A percentile compares a stretch with the other conserved stretches of the same genome.
These are phyloP conservation scores for Micractinium sp. DNA, from an alignment of 139 green algal species.

Conservation along the genomic window DNA sequence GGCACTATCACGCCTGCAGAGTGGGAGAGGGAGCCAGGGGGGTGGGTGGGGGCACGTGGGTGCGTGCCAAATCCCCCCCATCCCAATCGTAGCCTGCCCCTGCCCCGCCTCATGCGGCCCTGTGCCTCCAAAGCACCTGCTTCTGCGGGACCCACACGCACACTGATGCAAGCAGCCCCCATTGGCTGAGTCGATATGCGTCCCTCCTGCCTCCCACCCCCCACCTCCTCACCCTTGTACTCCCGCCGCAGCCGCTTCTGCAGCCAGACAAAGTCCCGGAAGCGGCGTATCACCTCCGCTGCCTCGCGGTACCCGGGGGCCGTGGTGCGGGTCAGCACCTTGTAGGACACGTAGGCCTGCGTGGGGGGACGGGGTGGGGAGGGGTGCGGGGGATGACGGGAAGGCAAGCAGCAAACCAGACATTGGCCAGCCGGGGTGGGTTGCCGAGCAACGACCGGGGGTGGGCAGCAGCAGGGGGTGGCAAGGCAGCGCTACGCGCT, in stretches of 20 bases:
- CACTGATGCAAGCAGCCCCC: neutral
- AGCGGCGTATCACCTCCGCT: conserved; percentile 87
- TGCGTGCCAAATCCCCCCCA: neutral
- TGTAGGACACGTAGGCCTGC: conserved; percentile 80
- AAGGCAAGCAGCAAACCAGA: too few relatives aligned
- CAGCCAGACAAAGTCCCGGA: conserved; percentile 94
- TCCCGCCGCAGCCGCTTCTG: conserved; percentile 77
- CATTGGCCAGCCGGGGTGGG: neutral
- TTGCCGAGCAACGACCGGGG: neutral
- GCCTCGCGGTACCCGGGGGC: conserved; percentile 53
- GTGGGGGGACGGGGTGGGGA: neutral
- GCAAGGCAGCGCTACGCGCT: too few relatives aligned
- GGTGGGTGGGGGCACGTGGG: neutral
- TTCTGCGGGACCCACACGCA: neutral
- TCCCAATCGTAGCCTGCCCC: neutral
- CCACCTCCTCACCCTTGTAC: conserved; percentile 52
- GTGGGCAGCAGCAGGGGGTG: neutral
- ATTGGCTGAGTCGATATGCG: too few relatives aligned
- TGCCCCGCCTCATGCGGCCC: neutral
- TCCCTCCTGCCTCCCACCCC: conserved; percentile 14
- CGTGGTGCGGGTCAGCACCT: conserved; percentile 61
- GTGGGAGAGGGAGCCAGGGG: neutral
- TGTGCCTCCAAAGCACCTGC: neutral
- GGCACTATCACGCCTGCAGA: conserved; percentile 86
- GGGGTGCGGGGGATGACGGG: neutral